These are phyloP conservation scores for Nothophaeocryptopus gaeumannii DNA, from an alignment of 2,329 filamentous ascomycete species.

Conservation along the genomic window DNA sequence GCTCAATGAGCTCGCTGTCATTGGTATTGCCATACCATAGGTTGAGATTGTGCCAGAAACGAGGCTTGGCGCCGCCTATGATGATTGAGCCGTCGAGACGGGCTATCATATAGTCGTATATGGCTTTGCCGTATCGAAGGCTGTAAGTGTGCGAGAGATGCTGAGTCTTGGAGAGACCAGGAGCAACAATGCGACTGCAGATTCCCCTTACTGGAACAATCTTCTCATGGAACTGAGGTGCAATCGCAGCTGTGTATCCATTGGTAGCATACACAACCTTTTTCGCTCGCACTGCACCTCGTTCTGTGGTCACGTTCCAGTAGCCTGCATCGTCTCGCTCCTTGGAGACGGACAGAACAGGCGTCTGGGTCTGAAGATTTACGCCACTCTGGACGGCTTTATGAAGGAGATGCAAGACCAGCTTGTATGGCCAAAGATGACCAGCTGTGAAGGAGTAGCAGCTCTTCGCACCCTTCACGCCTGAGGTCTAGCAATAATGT, in stretches of 20 bases:
- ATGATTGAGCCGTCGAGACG: constrained; percentile 45
- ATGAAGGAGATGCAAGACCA: constrained; percentile 19
- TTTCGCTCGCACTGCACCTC: constrained; percentile 25
- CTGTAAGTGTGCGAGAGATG: constrained; percentile 28
- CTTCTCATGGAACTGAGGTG: constrained; percentile 33
- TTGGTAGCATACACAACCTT: constrained; percentile 32
- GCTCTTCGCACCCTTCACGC: constrained; percentile 13
- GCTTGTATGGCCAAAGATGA: constrained; percentile 24
- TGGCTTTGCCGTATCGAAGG: constrained; percentile 15
- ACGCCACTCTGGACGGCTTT: constrained; percentile 38
- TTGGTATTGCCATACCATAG: constrained; percentile 48
- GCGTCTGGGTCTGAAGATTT: constrained; percentile 71
- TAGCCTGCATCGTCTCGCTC: neutral
- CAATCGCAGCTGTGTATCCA: constrained; percentile 27
- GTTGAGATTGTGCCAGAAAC: constrained; percentile 22
- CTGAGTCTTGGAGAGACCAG: neutral
- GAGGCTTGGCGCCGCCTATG: constrained; percentile 41
- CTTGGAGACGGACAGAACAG: constrained; percentile 43
- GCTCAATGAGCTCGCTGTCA: constrained; percentile 44
- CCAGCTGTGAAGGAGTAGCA: constrained; percentile 8
- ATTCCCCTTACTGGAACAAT: constrained; percentile 35
- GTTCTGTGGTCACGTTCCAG: constrained; percentile 12
- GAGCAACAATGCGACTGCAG: constrained; percentile 46
- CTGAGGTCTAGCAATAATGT: constrained; percentile 10
- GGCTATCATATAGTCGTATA: constrained; percentile 41